phyloP scores from a whole-genome alignment of 352 stramenopile genomes.

The Phytophthora brassicae region DNA sequence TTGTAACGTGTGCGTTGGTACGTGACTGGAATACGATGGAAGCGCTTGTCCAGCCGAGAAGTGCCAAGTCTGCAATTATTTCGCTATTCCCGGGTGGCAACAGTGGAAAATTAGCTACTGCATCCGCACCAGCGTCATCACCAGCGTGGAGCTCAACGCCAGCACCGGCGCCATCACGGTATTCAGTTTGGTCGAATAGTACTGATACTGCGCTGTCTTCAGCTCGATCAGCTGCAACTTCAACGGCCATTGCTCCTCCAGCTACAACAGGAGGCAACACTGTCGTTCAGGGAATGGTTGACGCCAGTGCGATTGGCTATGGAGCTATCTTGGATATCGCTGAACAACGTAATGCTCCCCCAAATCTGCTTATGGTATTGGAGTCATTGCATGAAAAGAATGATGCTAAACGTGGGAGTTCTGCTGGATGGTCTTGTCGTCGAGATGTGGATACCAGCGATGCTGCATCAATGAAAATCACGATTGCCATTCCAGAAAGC shows the following conservation, averaged over 20 bases:
- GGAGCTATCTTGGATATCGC: constrained; percentile 74
- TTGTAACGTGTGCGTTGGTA: constrained; percentile 46
- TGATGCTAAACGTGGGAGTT: constrained; percentile 40
- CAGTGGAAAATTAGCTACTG: constrained; percentile 11
- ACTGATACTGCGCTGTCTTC: constrained; percentile 24
- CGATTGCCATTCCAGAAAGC: constrained; percentile 45
- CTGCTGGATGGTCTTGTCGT: constrained; percentile 49
- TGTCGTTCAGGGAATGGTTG: constrained; percentile 29
- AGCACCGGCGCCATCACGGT: constrained; percentile 28
- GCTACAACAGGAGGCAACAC: constrained; percentile 17
- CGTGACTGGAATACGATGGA: constrained; percentile 63
- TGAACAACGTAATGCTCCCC: constrained; percentile 43
- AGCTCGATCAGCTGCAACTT: constrained; percentile 10
- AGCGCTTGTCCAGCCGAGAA: constrained; percentile 39
- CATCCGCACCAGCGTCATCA: constrained; percentile 23
- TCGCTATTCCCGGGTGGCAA: constrained; percentile 31
- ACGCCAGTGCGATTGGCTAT: constrained; percentile 58
- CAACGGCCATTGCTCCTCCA: constrained; percentile 12
- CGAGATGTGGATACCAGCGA: constrained; percentile 36
- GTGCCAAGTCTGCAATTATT: constrained; percentile 40
- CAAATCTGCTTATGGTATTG: constrained; percentile 43
- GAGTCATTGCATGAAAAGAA: constrained; percentile 56
- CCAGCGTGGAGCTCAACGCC: constrained; percentile 24
- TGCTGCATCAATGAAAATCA: constrained; percentile 44
- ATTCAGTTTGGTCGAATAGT: constrained; percentile 35